These are phyloP conservation scores for Solanum lycopersicoides DNA, from an alignment of 257 asterid species.

Conservation along the genomic window DNA sequence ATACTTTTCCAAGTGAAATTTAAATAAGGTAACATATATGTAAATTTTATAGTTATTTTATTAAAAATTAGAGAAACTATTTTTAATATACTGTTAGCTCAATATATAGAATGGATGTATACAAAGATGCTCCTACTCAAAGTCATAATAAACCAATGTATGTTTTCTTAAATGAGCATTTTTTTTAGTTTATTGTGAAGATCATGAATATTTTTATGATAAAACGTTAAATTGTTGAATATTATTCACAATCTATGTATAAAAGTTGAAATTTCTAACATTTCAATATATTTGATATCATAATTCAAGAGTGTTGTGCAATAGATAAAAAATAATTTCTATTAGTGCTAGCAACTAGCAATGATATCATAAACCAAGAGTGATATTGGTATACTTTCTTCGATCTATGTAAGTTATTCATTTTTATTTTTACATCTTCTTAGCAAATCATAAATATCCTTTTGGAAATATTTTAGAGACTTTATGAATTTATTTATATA, in stretches of 20 bases:
- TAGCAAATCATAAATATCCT: too few relatives aligned
- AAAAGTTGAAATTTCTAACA: not conserved
- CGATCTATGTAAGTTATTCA: too few relatives aligned
- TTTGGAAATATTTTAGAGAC: too few relatives aligned
- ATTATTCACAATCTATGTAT: not conserved
- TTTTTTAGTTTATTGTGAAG: not conserved
- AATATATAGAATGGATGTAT: too few relatives aligned
- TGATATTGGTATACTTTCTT: too few relatives aligned
- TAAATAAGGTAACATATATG: too few relatives aligned
- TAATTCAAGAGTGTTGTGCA: too few relatives aligned
- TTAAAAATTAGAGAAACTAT: not conserved
- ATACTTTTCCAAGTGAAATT: not conserved
- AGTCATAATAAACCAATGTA: not conserved
- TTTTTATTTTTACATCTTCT: too few relatives aligned
- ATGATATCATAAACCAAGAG: not conserved
- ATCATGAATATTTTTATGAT: not conserved
- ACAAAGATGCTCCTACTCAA: not conserved
- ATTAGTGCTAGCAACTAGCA: not conserved
- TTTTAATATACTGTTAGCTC: not conserved
- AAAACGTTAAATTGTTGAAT: not conserved
- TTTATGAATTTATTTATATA: too few relatives aligned
- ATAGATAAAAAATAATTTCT: too few relatives aligned
- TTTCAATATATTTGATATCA: not conserved
- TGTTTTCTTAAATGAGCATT: not conserved
- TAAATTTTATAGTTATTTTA: not conserved